Conservation (phyloP, 129 eudicot species). For the Kitagawia praeruptora region DNA sequence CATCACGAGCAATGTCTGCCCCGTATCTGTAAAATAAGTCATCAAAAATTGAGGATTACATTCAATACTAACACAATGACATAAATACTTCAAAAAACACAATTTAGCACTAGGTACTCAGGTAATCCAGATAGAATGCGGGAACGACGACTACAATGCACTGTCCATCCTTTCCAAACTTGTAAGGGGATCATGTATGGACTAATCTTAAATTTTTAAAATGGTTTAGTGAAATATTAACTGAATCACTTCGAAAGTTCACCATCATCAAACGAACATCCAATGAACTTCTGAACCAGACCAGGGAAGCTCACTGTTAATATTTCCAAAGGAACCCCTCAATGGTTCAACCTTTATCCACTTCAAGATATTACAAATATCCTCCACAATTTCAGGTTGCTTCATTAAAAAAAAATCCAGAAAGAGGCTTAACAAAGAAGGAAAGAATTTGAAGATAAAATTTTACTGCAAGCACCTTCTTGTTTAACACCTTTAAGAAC, state of each 20-base stretch:
- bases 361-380: background rate
- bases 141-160: background rate
- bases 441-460: background rate
- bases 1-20: no score
- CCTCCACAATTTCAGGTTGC: background rate
- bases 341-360: background rate
- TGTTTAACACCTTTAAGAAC: slow-evolving; percentile 38
- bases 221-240: background rate
- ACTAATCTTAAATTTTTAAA: no score
- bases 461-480: slow-evolving; percentile 23
- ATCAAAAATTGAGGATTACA: no score
- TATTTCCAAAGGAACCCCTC: background rate
- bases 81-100: no score
- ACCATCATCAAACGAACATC: background rate
- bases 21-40: no score
- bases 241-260: background rate
- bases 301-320: background rate
- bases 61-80: no score
- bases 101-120: no score
- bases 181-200: background rate
- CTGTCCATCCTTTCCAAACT: background rate
- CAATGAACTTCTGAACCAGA: background rate
- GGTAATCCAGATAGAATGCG: background rate
- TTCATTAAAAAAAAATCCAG: background rate
- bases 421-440: background rate